Conservation (phyloP, 257 asterid genomes). For the Solanum sejunctum region DNA sequence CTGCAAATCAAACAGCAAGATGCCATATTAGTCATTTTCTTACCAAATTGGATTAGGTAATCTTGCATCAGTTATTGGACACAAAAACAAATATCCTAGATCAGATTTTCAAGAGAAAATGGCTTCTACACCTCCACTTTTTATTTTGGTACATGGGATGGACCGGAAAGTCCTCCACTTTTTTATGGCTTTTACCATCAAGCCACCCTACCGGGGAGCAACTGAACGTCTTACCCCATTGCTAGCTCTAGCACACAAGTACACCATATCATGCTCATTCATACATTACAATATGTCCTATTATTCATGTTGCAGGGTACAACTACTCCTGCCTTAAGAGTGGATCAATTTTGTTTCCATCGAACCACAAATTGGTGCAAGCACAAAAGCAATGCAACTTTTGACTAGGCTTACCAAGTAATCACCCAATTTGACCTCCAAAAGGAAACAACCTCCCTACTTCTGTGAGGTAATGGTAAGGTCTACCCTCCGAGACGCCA, state of each 20-base stretch:
- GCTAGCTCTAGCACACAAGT: no score
- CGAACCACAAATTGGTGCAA: neutral
- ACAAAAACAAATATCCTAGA: neutral
- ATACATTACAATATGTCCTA: neutral
- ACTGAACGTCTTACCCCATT: no score
- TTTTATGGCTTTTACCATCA: no score
- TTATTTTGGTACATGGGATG: neutral
- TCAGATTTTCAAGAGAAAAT: neutral
- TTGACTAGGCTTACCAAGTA: neutral
- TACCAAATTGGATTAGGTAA: neutral
- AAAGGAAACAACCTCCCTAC: no score
- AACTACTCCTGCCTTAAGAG: neutral
- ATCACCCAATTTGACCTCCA: neutral
- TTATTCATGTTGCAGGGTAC: neutral
- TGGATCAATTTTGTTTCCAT: neutral
- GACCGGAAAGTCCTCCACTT: no score
- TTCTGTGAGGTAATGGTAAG: no score
- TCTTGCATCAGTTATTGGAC: neutral
- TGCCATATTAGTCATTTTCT: neutral
- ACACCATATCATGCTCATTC: neutral
- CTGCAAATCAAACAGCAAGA: constrained; percentile 26
- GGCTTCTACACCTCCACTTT: neutral
- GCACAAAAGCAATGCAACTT: neutral
- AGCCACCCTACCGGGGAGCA: no score
- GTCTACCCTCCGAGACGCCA: no score